Conservation (phyloP, 768 basidiomycete genomes). For the Macrolepiota dolichaula region DNA sequence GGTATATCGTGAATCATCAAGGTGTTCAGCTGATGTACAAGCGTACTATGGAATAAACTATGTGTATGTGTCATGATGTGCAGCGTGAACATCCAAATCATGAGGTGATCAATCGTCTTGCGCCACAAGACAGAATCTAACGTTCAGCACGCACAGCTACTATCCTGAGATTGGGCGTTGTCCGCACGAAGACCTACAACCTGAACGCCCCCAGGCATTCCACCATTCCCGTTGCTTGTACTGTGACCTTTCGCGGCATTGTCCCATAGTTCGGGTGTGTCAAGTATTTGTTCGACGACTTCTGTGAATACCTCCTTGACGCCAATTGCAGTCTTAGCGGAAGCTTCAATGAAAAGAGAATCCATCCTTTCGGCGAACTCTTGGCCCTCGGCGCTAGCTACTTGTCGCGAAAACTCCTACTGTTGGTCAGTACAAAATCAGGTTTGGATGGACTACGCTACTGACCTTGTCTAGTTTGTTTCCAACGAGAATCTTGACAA, state of each 20-base stretch:
- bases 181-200: slow-evolving; percentile 35
- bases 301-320: slow-evolving; percentile 73
- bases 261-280: slow-evolving; percentile 81
- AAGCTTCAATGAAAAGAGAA: slow-evolving; percentile 87
- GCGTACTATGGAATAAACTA: background rate
- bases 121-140: background rate
- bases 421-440: background rate
- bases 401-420: slow-evolving; percentile 89
- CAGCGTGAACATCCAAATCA: background rate
- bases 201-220: slow-evolving; percentile 50
- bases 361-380: slow-evolving; percentile 80
- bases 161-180: slow-evolving; percentile 9
- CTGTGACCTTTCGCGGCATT: slow-evolving; percentile 24
- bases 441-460: background rate
- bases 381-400: slow-evolving; percentile 72
- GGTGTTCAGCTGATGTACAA: background rate
- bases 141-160: slow-evolving; percentile 28
- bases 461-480: slow-evolving; percentile 88
- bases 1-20: background rate
- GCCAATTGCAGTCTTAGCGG: slow-evolving; percentile 86
- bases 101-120: background rate
- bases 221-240: slow-evolving; percentile 40
- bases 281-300: slow-evolving; percentile 78
- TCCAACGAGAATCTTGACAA: slow-evolving; percentile 93
- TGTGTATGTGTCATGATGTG: background rate